Conservation (phyloP, 345 rosid genomes). For the Linum lewisii region DNA sequence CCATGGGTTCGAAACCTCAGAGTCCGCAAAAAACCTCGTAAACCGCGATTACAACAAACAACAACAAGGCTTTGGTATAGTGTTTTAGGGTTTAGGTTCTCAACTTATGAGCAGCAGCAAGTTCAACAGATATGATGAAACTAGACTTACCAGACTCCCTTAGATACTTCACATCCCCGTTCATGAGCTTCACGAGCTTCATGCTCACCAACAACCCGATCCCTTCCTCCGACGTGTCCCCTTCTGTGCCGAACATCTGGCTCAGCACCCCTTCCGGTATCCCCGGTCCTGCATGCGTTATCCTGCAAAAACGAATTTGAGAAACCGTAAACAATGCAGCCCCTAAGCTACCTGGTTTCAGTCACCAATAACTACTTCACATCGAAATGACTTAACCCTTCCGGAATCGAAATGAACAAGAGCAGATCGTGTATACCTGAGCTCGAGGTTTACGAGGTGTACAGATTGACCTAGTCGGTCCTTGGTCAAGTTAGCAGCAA, state of each 20-base stretch:
- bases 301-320: constrained; percentile 30
- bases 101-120: constrained; percentile 42
- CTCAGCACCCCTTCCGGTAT: constrained; percentile 57
- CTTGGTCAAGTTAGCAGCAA: constrained; percentile 49
- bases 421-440: constrained; percentile 31
- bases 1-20: too few species aligned
- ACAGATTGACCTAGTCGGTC: constrained; percentile 62
- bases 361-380: too few species aligned
- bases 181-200: constrained; percentile 75
- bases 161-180: constrained; percentile 78
- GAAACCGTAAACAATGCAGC: not conserved
- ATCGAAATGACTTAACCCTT: too few species aligned
- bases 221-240: constrained; percentile 63
- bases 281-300: constrained; percentile 57
- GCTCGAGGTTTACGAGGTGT: constrained; percentile 56
- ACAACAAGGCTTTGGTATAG: too few species aligned
- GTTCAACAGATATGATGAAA: constrained; percentile 55
- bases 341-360: too few species aligned
- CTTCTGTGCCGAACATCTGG: constrained; percentile 65
- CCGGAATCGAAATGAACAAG: too few species aligned
- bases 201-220: constrained; percentile 63
- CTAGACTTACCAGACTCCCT: constrained; percentile 75
- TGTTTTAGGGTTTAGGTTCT: constrained; percentile 8
- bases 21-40: too few species aligned
- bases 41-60: too few species aligned